phyloP scores from a whole-genome alignment of 257 asterid genomes.

The Echites panduratus region DNA sequence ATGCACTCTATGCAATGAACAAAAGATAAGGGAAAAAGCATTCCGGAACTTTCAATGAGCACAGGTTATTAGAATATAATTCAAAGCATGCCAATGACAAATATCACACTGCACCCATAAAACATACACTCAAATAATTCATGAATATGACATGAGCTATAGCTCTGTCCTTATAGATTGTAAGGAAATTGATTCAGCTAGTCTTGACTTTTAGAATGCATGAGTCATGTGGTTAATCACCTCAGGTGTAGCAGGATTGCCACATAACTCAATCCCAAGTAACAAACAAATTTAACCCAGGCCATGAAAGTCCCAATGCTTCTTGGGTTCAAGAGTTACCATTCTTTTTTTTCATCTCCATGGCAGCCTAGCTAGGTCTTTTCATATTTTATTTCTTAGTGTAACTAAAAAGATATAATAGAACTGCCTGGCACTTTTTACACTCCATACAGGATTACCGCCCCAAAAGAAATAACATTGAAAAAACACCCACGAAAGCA shows the following conservation, averaged over 20 bases:
- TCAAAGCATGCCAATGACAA: not conserved
- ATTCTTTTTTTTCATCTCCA: not conserved
- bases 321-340: not conserved
- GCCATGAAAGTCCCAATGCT: not conserved
- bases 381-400: not conserved
- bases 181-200: not conserved
- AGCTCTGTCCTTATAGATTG: not conserved
- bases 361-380: not conserved
- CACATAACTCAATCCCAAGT: not conserved
- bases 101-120: not conserved
- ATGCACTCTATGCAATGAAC: constrained; percentile 60
- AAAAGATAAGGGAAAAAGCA: constrained; percentile 15
- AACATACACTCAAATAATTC: not conserved
- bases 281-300: not conserved
- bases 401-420: not conserved
- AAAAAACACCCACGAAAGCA: too few species aligned
- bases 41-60: not conserved
- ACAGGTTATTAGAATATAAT: not conserved
- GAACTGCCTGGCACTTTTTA: too few species aligned
- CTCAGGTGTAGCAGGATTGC: not conserved
- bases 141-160: not conserved
- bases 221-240: not conserved
- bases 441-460: too few species aligned
- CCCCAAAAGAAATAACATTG: too few species aligned
- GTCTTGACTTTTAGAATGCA: not conserved